Conservation (phyloP, 2,329 filamentous ascomycete species). For the Monosporascus cannonballus region DNA sequence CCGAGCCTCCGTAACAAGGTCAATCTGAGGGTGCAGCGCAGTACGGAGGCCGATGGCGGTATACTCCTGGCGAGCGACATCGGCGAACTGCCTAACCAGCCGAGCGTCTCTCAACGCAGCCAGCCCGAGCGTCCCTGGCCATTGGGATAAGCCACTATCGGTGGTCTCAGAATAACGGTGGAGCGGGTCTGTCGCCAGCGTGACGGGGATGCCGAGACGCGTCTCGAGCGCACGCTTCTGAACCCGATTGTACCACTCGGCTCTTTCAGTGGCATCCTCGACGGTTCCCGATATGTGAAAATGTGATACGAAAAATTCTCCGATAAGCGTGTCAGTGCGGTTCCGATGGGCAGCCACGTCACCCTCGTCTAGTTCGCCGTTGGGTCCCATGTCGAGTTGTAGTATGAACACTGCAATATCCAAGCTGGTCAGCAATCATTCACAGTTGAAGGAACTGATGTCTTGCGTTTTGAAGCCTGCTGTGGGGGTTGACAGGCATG, state of each 20-base stretch:
- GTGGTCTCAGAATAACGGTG: conserved; percentile 37
- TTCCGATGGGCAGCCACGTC: conserved; percentile 7
- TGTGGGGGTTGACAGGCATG: too few species aligned
- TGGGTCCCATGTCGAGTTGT: conserved; percentile 22
- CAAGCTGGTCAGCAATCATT: too few species aligned
- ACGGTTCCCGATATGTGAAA: conserved; percentile 42
- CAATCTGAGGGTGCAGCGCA: conserved; percentile 44
- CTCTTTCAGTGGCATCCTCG: conserved; percentile 26
- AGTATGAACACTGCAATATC: conserved; percentile 25
- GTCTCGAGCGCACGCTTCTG: conserved; percentile 38
- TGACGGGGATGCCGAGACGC: conserved; percentile 42
- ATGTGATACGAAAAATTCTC: conserved; percentile 34
- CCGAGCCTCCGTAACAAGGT: conserved; percentile 44
- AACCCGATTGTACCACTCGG: conserved; percentile 35
- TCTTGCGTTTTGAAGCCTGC: too few species aligned
- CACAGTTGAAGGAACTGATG: too few species aligned
- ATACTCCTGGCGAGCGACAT: conserved; percentile 43
- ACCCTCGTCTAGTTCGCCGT: conserved; percentile 17
- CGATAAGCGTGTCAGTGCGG: conserved; percentile 27
- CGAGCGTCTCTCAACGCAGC: conserved; percentile 40
- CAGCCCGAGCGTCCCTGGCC: conserved; percentile 45
- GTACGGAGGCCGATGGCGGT: conserved; percentile 35
- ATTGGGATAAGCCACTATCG: conserved; percentile 42
- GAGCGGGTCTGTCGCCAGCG: conserved; percentile 41
- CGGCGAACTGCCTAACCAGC: conserved; percentile 39